Base-by-base conservation (phyloP, 1,284 basidiomycete species). In the Phlebopus sp. region DNA sequence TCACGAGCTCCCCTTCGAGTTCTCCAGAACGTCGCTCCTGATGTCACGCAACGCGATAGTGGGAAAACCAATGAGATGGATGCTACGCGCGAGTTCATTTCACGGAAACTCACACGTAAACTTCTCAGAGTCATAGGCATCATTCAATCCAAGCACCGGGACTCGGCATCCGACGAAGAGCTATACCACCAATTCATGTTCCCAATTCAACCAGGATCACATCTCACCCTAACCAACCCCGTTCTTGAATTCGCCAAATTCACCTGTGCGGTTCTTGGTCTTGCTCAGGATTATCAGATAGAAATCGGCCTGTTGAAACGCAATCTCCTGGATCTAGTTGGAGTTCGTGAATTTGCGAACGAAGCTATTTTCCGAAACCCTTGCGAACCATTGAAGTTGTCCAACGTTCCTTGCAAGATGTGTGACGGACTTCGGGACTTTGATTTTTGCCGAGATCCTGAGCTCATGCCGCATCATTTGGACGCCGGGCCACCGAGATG, bases 381-480 rank as follows among this genome's bases (percentile, higher is more conserved):
- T 0, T 98, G 96, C 71, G 89, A 97, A 61, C 85, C 92, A 3
- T 81, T 98, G 53, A 87, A 88, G 56, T 70, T 98, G 21, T 78
- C 86, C 19, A 91, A 92, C 64, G 89, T 98, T 21, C 90, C 95
- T 21, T 99, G 97, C 67, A 82, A 80, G 45, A 83, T 88, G 60
- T 99, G 97, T 71, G 95, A 95, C 67, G 75, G 79, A 18, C 80
- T 96, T 51, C 83, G 91, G 15, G 92, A 95, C 66, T 90, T 99
- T 56, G 96, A 99, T 66, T 87, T 98, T 56, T 97, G 94, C 64
- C 82, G 95, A n/a, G 95, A 97, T 66, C 77, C 85, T 5, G 91
- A 94, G 53, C 78, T 97, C 36, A 73, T 93, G 42, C 86, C 90
- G 0, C 73, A 75, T 55, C 63, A 76, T 27, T 67, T 72, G 32